A percentile compares a stretch with the other conserved stretches of the same genome.
Conservation (phyloP, 805 yeast species). For the Hanseniaspora clermontiae region DNA sequence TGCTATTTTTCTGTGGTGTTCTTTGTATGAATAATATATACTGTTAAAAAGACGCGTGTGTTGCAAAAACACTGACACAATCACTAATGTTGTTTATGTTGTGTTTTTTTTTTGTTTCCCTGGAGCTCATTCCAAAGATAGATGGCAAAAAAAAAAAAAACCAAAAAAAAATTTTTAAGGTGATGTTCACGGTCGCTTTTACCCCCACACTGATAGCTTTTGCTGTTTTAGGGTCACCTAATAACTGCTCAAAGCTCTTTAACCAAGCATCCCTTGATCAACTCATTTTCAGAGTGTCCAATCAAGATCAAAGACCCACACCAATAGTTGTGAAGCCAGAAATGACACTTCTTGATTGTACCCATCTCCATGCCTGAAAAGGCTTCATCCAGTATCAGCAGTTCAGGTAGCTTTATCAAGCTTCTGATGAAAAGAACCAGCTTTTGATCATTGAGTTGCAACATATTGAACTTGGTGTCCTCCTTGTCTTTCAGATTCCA, state of each 20-base stretch:
- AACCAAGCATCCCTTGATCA: conserved; percentile 51
- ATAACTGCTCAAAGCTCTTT: neutral
- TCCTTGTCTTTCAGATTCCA: conserved; percentile 28
- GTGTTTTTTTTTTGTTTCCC: no score
- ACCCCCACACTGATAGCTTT: no score
- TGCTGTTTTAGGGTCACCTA: neutral
- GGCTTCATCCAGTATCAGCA: conserved; percentile 82
- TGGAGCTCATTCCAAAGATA: no score
- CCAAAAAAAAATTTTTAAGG: no score
- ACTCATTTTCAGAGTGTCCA: conserved; percentile 69
- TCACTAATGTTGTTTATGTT: no score
- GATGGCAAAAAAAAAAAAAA: no score
- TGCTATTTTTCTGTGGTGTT: neutral
- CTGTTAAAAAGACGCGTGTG: no score
- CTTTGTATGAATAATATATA: no score
- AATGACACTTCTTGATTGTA: conserved; percentile 43
- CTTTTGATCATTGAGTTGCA: conserved; percentile 66
- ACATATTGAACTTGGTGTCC: conserved; percentile 37
- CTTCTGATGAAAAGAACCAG: conserved; percentile 64
- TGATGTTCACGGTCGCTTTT: no score
- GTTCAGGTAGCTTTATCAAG: conserved; percentile 59
- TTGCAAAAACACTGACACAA: no score
- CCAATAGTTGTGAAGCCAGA: conserved; percentile 35
- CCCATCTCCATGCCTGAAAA: conserved; percentile 76
- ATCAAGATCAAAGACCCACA: conserved; percentile 64